A percentile compares a stretch with the other conserved stretches of the same genome.
Evolutionary conservation across 352 stramenopile genomes (phyloP).

Genomic region (Phytophthora crassamura): DNA sequence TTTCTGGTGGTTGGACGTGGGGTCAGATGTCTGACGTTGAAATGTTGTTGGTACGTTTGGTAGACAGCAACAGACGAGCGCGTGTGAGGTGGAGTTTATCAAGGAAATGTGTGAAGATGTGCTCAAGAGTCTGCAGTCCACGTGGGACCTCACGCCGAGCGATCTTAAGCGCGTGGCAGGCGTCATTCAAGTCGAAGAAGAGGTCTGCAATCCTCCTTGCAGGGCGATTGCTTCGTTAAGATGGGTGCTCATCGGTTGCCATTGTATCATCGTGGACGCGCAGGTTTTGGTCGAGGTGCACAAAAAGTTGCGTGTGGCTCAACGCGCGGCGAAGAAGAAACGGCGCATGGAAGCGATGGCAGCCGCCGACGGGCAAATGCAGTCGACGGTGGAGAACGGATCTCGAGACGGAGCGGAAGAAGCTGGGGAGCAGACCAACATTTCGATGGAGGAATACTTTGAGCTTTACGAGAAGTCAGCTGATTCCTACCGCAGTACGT

Average conservation of each 20-base stretch:
- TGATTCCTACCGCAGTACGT: constrained; percentile 78
- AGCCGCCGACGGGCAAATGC: constrained; percentile 15
- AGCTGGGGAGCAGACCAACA: constrained; percentile 10
- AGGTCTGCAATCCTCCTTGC: constrained; percentile 21
- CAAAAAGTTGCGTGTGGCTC: constrained; percentile 52
- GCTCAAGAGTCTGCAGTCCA: constrained; percentile 66
- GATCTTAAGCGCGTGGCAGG: constrained; percentile 71
- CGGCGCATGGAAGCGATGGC: constrained; percentile 32
- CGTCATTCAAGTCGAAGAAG: constrained; percentile 68
- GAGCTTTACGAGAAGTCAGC: constrained; percentile 62
- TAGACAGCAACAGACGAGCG: constrained; percentile 71
- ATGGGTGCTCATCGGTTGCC: constrained; percentile 1
- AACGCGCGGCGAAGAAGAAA: constrained; percentile 52
- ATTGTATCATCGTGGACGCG: not conserved
- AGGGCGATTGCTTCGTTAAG: not conserved
- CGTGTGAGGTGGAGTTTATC: constrained; percentile 74
- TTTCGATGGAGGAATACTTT: constrained; percentile 50
- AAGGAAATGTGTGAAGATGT: constrained; percentile 78
- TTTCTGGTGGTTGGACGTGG: not conserved
- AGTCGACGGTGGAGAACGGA: constrained; percentile 1
- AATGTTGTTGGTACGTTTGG: not conserved
- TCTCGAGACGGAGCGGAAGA: constrained; percentile 7
- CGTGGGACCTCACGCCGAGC: constrained; percentile 67
- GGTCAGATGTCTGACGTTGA: not conserved
- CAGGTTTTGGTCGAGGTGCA: constrained; percentile 72